Base-by-base conservation (phyloP, 2,329 filamentous ascomycete genomes). In the Pseudogymnoascus sp. region DNA sequence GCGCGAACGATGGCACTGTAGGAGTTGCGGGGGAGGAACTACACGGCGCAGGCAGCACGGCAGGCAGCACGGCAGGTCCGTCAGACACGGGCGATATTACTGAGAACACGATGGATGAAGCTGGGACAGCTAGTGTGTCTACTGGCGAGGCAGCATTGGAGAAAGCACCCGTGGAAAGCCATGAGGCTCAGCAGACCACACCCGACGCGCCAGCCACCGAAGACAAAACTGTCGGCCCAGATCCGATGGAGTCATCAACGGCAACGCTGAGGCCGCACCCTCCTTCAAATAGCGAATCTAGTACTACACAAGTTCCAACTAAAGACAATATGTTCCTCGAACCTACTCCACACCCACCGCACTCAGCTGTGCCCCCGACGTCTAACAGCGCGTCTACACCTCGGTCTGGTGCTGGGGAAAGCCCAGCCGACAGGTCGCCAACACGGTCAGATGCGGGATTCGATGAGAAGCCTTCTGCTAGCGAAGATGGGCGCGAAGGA, bases 401-500 rank as follows among this genome's bases (percentile, higher is more conserved):
- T 55, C 60, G 63, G 37, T 63, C 65, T 26, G 64, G 73, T 73
- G 61, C 72, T 73, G 45, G 70, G 70, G 61, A 71, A 69, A 35
- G 69, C 72, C 48, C 73, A 68, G 21, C 63, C 28, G 68, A 70
- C 18, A 66, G 68, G 28, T 84, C 82, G 5, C 82, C 81, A 3
- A 78, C 79, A 1, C 74, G 78, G 61, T 82, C 81, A 28, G 79
- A 82, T 66, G 75, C 75, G 28, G 79, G 74, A 5, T 79, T 81
- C 63, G 83, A 86, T 58, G 82, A 84, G 57, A 81, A 77, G 65
- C 74, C 74, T 61, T 79, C 79, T 59, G 65, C 77, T 34, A 85
- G 79, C 66, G 84, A 85, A 68, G 83, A 84, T 67, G 80, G 83
- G 59, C 81, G 82, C 19, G 85, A 91, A 55, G 82, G 82, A 57